Conservation (phyloP, 1,284 basidiomycete species). For the Athelia sp. region DNA sequence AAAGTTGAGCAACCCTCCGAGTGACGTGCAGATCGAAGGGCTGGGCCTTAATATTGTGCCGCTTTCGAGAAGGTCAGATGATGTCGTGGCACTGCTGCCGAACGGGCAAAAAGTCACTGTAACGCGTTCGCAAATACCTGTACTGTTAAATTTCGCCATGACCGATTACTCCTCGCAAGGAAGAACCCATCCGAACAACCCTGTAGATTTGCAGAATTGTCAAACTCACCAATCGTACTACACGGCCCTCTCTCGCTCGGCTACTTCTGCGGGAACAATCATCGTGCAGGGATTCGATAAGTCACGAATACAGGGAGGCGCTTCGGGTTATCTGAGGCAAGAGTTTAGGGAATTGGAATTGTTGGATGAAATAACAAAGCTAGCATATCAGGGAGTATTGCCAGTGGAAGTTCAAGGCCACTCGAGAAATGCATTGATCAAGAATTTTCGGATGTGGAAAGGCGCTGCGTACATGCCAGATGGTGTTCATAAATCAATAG, state of each 20-base stretch:
- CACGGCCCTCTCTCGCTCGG: not conserved
- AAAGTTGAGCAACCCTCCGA: constrained; percentile 12
- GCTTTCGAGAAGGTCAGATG: not conserved
- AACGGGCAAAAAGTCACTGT: not conserved
- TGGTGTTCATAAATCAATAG: not conserved
- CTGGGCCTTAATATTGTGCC: not conserved
- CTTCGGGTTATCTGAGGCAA: constrained; percentile 11
- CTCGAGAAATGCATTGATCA: not conserved
- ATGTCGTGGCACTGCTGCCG: not conserved
- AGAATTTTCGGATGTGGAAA: not conserved
- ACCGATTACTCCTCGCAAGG: not conserved
- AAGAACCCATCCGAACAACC: not conserved
- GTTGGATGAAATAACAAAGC: constrained; percentile 19
- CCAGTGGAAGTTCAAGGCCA: not conserved
- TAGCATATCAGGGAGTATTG: constrained; percentile 5
- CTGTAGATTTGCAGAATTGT: not conserved
- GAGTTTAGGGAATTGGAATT: constrained; percentile 21
- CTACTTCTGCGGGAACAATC: not conserved
- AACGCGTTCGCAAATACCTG: not conserved
- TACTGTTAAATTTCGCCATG: not conserved
- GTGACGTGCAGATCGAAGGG: not conserved
- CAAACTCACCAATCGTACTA: not conserved
- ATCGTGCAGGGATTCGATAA: constrained; percentile 14
- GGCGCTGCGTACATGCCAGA: not conserved
- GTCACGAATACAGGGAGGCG: constrained; percentile 11